Evolutionary conservation across 2,329 filamentous ascomycete genomes (phyloP).

Genomic region (Neofusicoccum laricinum): DNA sequence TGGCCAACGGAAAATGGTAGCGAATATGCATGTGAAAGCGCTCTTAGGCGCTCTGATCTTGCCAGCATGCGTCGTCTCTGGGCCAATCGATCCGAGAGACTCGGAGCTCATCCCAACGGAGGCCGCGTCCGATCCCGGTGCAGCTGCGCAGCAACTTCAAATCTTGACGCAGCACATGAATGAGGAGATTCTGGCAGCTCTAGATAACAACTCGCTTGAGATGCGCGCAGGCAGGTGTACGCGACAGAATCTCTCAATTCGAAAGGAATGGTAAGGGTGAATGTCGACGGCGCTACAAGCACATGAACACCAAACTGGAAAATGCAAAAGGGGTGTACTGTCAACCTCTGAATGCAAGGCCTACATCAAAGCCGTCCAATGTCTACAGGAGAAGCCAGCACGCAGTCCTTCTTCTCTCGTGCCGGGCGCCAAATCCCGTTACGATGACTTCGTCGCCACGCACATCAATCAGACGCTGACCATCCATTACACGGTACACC

Average conservation of each 20-base stretch:
- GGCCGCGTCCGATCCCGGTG: neutral
- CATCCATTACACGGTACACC: conserved; percentile 32
- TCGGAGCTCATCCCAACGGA: neutral
- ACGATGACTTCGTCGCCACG: conserved; percentile 36
- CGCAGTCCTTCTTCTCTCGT: conserved; percentile 27
- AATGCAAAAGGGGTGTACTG: neutral
- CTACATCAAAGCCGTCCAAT: conserved; percentile 35
- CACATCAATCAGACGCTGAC: conserved; percentile 33
- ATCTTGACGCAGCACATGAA: neutral
- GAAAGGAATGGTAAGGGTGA: neutral
- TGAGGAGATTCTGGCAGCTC: neutral
- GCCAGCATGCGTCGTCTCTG: neutral
- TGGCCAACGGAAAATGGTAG: neutral
- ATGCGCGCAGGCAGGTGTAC: neutral
- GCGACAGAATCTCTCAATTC: neutral
- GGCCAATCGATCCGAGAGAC: neutral
- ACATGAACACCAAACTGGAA: neutral
- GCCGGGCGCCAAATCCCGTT: conserved; percentile 32
- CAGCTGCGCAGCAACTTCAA: neutral
- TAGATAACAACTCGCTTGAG: neutral
- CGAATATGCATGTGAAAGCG: neutral
- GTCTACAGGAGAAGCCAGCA: conserved; percentile 28
- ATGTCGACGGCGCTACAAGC: too few relatives aligned
- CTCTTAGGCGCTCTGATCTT: neutral
- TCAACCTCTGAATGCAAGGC: conserved; percentile 25